A percentile compares a stretch with the other conserved stretches of the same genome.
Conservation (phyloP, 2,329 filamentous ascomycete genomes). For the Pseudopyricularia javanii region DNA sequence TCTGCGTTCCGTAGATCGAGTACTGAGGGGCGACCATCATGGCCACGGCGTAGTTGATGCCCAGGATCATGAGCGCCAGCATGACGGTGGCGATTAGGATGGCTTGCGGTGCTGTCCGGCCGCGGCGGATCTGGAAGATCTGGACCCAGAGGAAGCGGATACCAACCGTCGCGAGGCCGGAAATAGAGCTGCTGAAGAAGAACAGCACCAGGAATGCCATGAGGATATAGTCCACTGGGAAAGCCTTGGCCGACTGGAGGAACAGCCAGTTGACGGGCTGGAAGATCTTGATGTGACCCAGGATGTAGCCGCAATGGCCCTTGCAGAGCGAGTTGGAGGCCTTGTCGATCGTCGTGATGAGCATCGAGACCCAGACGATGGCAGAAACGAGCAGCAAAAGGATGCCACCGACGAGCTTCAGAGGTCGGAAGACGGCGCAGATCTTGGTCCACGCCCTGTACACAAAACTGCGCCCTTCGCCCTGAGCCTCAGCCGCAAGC, state of each 20-base stretch:
- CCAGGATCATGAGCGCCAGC: conserved; percentile 78
- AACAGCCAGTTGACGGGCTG: conserved; percentile 90
- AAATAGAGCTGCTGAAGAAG: conserved; percentile 79
- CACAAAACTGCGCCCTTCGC: conserved; percentile 63
- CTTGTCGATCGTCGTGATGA: conserved; percentile 93
- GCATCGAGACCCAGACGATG: conserved; percentile 79
- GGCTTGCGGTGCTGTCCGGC: conserved; percentile 82
- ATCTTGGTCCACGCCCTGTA: conserved; percentile 68
- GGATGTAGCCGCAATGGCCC: conserved; percentile 78
- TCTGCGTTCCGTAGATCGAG: conserved; percentile 86
- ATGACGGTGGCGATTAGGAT: conserved; percentile 84
- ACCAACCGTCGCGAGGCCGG: conserved; percentile 74
- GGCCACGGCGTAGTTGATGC: conserved; percentile 82
- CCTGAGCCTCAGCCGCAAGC: conserved; percentile 69
- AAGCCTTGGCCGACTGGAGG: conserved; percentile 66
- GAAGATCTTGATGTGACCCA: conserved; percentile 79
- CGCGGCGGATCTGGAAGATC: conserved; percentile 82
- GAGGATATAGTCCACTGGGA: conserved; percentile 85
- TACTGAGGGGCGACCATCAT: conserved; percentile 97
- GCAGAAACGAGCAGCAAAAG: conserved; percentile 63
- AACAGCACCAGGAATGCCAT: conserved; percentile 76
- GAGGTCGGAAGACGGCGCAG: conserved; percentile 70
- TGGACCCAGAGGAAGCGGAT: conserved; percentile 95
- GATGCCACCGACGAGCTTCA: conserved; percentile 79
- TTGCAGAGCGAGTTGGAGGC: conserved; percentile 92